These are phyloP conservation scores for Dactylonectria macrodidyma DNA, from an alignment of 2,329 filamentous ascomycete species.

Conservation along the genomic window DNA sequence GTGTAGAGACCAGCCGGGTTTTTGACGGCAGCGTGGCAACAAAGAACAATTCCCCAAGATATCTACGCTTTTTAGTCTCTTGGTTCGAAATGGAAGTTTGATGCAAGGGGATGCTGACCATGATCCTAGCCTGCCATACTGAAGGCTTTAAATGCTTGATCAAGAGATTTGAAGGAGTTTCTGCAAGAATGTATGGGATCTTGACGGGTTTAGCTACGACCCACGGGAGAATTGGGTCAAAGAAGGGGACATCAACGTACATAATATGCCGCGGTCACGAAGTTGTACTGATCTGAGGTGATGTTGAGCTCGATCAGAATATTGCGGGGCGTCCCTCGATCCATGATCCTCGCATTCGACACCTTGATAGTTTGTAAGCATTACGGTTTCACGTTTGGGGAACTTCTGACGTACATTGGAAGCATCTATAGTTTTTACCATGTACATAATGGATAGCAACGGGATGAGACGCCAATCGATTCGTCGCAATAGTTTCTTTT, in stretches of 20 bases:
- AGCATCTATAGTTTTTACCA: slow-evolving; percentile 58
- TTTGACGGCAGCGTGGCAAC: slow-evolving; percentile 2
- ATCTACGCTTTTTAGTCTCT: background rate
- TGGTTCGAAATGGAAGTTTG: background rate
- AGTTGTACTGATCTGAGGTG: slow-evolving; percentile 57
- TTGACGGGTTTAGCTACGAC: slow-evolving; percentile 23
- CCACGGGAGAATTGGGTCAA: background rate
- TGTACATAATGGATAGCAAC: slow-evolving; percentile 56
- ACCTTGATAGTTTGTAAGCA: slow-evolving; percentile 34
- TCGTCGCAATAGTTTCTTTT: slow-evolving; percentile 43
- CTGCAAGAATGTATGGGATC: slow-evolving; percentile 57
- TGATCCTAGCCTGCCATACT: slow-evolving; percentile 58
- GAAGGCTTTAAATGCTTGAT: slow-evolving; percentile 57
- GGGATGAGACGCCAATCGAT: slow-evolving; percentile 47
- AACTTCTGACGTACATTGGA: slow-evolving; percentile 48
- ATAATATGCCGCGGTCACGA: slow-evolving; percentile 58
- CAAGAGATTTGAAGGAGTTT: slow-evolving; percentile 58
- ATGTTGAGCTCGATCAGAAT: slow-evolving; percentile 59
- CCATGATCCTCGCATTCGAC: slow-evolving; percentile 61
- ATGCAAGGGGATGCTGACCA: slow-evolving; percentile 51
- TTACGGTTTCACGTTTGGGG: no score
- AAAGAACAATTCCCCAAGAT: slow-evolving; percentile 21
- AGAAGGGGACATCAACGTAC: slow-evolving; percentile 40
- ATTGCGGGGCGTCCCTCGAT: slow-evolving; percentile 56
- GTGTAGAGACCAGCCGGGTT: slow-evolving; percentile 2